Base-by-base conservation (phyloP, 2,329 filamentous ascomycete species). In the Alternaria postmessia region DNA sequence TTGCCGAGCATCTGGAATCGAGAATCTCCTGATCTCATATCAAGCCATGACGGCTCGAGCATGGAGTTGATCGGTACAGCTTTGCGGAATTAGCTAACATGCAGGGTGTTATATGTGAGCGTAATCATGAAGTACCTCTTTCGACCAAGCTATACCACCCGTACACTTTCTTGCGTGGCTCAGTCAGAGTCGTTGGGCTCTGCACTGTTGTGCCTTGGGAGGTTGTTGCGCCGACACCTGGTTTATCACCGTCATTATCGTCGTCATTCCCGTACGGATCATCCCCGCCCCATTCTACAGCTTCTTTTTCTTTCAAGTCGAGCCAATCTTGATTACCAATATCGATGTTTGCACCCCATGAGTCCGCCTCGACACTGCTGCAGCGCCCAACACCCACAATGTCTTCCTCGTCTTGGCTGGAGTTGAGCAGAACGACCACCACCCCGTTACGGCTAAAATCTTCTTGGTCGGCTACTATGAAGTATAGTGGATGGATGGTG, bases 281-380 rank as follows among this genome's bases (percentile, higher is more conserved):
- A 48, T 48, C 44, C 7, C 44, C 44, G 22, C 28, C 28, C 44
- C 44, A 48, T 9, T 48, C 44, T 20, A 30, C 42, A 36, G 39
- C 39, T 36, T 54, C 52, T 32, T 16, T 8, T 24, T 47, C 42
- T 18, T 54, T 54, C 30, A 54, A 26, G n/a, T 54, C 52, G 28
- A 54, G 42, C 52, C 52, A 54, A 34, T 54, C 52, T 47, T 47
- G 28, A 28, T 54, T 54, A 32, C 42, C 52, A 16, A 54, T 47
- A 11, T 54, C 52, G 30, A 47, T 46, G 6, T 54, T 54, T 30
- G 39, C 24, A 28, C 52, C 42, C 52, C 52, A 54, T 38, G 52
- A 34, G 9, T 54, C 52, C 26, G 52, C 52, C 28, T 47, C 34
- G 30, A 24, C 52, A 46, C n/a, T 38, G 32, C 9, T n/a, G 34